Base-by-base conservation (phyloP, 2,329 filamentous ascomycete genomes). In the Neonectria punicea region DNA sequence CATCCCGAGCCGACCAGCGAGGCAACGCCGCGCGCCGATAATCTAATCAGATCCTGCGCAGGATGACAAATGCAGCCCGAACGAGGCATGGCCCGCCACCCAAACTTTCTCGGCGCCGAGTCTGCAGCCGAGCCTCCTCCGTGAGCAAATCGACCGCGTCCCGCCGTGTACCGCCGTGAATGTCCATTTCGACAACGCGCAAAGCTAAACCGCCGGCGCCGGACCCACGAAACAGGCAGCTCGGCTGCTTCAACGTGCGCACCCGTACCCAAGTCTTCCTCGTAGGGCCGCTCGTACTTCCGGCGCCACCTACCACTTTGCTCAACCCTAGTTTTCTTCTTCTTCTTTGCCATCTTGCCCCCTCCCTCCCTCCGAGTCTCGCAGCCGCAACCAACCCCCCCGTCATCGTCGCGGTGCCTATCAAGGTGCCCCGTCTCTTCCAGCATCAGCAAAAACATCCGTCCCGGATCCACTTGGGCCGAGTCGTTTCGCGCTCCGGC, bases 11-110 rank as follows among this genome's bases (percentile, higher is more conserved):
- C 32, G 36, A 36, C 34, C 51, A 53, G 18, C 22, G n/a, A 39
- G 25, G 53, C 41, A 46, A 16, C 30, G 32, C 22, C 14, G 34
- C 36, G 30, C 28, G 28, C 49, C 53, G 60, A 63, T 58, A 69
- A 69, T 73, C 68, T 70, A 63, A 74, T 70, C 70, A 67, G 70
- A 73, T 74, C 58, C 61, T 58, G 62, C 34, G 46, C 20, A 47
- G n/a, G 32, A 53, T 74, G 70, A 70, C 68, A 73, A 73, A 73
- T 71, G 22, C 36, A 28, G 18, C 43, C 32, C 55, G 30, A 58
- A 68, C 32, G 57, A 36, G 53, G 41, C 39, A 50, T 44, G 49
- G 28, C 32, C 53, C 43, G 41, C 39, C 32, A 49, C 57, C 41
- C 47, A n/a, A 58, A 7, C 25, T 25, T 25, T 43, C 59, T 73